phyloP scores from a whole-genome alignment of 2,329 filamentous ascomycete species.

The Alternaria metachromatica region DNA sequence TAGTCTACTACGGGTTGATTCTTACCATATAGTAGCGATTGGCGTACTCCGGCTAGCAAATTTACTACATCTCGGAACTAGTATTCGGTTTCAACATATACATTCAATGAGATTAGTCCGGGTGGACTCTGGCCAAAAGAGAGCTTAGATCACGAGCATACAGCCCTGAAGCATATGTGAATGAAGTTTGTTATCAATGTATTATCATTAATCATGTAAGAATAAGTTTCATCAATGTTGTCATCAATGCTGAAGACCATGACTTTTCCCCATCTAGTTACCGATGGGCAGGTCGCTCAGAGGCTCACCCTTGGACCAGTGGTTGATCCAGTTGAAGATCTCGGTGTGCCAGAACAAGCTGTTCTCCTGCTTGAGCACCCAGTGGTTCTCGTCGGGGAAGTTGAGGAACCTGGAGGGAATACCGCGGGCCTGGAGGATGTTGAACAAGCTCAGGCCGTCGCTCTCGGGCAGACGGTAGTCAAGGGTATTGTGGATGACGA shows the following conservation, averaged over 20 bases:
- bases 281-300: constrained; percentile 40
- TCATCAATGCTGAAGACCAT: neutral
- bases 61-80: neutral
- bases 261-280: constrained; percentile 22
- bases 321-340: constrained; percentile 51
- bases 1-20: neutral
- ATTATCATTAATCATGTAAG: constrained; percentile 10
- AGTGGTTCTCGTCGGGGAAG: constrained; percentile 80
- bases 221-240: neutral
- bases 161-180: neutral
- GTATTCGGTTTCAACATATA: neutral
- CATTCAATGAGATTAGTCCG: neutral
- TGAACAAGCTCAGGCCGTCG: constrained; percentile 85
- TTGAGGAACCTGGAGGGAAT: constrained; percentile 79
- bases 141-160: neutral
- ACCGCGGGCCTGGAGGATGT: constrained; percentile 77
- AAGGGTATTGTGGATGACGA: constrained; percentile 88
- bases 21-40: neutral
- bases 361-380: constrained; percentile 91
- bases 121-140: no score
- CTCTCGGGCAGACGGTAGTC: constrained; percentile 88
- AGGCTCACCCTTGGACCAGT: constrained; percentile 40
- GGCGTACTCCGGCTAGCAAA: neutral
- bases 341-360: constrained; percentile 84
- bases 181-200: neutral